phyloP scores from a whole-genome alignment of 192 early-diverging fungal genomes.

The Podila minutissima region DNA sequence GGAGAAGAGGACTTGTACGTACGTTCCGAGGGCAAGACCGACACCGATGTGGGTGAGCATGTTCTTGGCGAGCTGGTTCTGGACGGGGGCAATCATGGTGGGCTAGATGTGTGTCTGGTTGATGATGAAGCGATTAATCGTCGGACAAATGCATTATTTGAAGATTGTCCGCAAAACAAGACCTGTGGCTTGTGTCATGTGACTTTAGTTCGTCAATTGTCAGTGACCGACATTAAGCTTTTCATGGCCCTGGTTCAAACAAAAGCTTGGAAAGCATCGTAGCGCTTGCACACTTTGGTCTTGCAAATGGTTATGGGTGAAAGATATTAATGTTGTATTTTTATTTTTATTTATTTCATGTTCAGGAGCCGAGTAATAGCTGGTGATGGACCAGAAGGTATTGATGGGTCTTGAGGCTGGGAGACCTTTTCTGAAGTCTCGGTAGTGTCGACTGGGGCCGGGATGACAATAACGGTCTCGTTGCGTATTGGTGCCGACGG shows the following conservation, averaged over 20 bases:
- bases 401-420: neutral
- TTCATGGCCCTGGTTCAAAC: no score
- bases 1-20: neutral
- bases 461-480: slow-evolving; percentile 18
- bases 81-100: slow-evolving; percentile 32
- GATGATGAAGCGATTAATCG: neutral
- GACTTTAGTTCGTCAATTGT: no score
- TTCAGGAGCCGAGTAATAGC: slow-evolving; percentile 21
- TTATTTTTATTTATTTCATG: slow-evolving; percentile 17
- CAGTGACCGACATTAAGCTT: no score
- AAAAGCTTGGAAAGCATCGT: no score
- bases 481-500: slow-evolving; percentile 16
- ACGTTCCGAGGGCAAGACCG: slow-evolving; percentile 34
- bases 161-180: no score
- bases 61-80: slow-evolving; percentile 43
- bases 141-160: neutral
- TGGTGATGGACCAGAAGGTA: slow-evolving; percentile 12
- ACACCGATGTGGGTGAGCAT: slow-evolving; percentile 43
- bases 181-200: no score
- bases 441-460: neutral
- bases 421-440: neutral
- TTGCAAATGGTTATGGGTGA: no score
- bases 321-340: neutral
- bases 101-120: neutral
- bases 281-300: no score